These are phyloP conservation scores for Colletotrichum higginsianum DNA, from an alignment of 2,329 filamentous ascomycete genomes.

Conservation along the genomic window DNA sequence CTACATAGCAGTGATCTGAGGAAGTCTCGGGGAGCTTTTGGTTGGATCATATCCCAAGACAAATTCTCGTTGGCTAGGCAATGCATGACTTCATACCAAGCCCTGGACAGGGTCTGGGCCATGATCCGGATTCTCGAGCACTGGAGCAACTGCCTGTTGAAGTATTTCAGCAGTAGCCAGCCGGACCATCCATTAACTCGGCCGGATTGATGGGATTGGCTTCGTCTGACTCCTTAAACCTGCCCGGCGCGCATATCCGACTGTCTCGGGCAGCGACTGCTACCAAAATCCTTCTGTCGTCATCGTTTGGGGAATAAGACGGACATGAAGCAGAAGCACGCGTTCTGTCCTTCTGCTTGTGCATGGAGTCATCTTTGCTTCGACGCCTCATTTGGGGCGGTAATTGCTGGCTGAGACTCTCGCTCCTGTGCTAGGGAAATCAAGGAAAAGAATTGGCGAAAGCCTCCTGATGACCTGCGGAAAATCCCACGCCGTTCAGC, in stretches of 20 bases:
- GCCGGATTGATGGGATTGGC: no score
- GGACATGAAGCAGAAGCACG: neutral
- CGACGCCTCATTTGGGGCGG: neutral
- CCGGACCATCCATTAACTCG: no score
- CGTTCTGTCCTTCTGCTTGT: neutral
- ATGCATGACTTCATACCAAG: conserved; percentile 42
- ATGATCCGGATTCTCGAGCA: conserved; percentile 9
- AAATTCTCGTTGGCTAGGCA: neutral
- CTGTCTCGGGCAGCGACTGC: neutral
- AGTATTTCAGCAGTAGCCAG: neutral
- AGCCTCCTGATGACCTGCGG: neutral
- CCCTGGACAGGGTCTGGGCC: neutral
- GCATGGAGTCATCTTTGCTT: neutral
- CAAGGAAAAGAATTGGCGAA: neutral
- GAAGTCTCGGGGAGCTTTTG: neutral
- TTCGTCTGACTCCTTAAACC: neutral
- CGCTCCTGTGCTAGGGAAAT: neutral
- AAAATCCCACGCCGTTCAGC: neutral
- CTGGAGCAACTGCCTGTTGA: neutral
- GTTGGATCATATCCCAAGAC: neutral
- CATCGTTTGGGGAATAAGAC: neutral
- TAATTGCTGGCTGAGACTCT: neutral
- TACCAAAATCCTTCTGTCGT: neutral
- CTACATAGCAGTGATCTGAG: no score
- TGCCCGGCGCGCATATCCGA: neutral